Evolutionary conservation across 1,284 basidiomycete species (phyloP).

Genomic region (Fomitopsis pinicola): DNA sequence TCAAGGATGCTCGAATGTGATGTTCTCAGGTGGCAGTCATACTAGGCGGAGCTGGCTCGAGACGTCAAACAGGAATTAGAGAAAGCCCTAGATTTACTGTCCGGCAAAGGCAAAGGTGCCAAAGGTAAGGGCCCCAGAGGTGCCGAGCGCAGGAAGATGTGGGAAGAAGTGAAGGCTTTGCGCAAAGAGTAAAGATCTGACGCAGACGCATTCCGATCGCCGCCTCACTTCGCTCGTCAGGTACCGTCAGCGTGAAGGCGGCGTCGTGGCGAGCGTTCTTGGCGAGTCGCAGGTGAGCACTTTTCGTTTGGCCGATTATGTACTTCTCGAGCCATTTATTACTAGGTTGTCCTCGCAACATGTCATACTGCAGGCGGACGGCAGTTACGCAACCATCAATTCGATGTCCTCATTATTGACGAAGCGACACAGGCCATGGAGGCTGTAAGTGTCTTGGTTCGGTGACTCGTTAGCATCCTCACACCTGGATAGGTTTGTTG

Average conservation of each 20-base stretch:
- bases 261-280: slow-evolving; percentile 78
- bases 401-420: slow-evolving; percentile 93
- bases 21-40: not conserved
- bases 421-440: slow-evolving; percentile 97
- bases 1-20: not conserved
- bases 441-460: slow-evolving; percentile 47
- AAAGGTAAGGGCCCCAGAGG: slow-evolving; percentile 72
- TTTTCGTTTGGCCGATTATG: not conserved
- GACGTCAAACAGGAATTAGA: slow-evolving; percentile 87
- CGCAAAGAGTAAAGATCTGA: slow-evolving; percentile 73
- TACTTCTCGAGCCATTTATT: not conserved
- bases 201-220: not conserved
- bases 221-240: slow-evolving; percentile 33
- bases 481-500: slow-evolving; percentile 75
- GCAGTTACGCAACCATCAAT: slow-evolving; percentile 71
- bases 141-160: slow-evolving; percentile 79
- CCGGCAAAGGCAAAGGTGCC: slow-evolving; percentile 75
- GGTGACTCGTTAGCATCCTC: not conserved
- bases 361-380: slow-evolving; percentile 88
- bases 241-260: slow-evolving; percentile 83
- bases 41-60: slow-evolving; percentile 65
- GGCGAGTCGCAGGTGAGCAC: slow-evolving; percentile 62
- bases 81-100: slow-evolving; percentile 57
- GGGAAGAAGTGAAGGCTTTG: slow-evolving; percentile 88
- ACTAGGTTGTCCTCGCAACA: slow-evolving; percentile 83